phyloP scores from a whole-genome alignment of 768 basidiomycete species.

The Phlebiopsis flavidoalba region DNA sequence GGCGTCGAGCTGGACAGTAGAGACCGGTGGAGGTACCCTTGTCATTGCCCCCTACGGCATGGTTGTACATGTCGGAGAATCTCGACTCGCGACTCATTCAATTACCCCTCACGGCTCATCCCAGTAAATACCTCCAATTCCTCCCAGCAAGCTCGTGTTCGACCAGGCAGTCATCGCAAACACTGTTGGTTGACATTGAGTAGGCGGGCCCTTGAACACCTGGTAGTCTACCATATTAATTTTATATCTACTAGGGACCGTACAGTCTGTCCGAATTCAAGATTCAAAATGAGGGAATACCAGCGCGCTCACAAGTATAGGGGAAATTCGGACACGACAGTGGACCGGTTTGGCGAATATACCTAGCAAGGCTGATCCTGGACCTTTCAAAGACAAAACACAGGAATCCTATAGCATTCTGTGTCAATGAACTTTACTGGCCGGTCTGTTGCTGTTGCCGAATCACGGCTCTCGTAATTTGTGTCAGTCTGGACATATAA shows the following conservation, averaged over 20 bases:
- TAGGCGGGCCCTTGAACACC: neutral
- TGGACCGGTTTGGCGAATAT: slow-evolving; percentile 12
- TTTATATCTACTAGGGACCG: neutral
- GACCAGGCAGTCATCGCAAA: slow-evolving; percentile 46
- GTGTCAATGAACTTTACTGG: slow-evolving; percentile 40
- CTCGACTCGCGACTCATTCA: slow-evolving; percentile 44
- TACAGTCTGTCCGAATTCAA: neutral
- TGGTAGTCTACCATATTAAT: neutral
- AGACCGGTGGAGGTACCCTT: slow-evolving; percentile 1
- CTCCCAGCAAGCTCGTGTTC: slow-evolving; percentile 41
- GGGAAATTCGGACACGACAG: slow-evolving; percentile 48
- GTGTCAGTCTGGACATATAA: slow-evolving; percentile 22
- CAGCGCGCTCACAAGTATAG: slow-evolving; percentile 35
- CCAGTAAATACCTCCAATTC: slow-evolving; percentile 4
- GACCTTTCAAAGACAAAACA: slow-evolving; percentile 24
- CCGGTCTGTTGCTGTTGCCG: slow-evolving; percentile 18
- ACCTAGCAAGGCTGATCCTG: slow-evolving; percentile 15
- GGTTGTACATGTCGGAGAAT: slow-evolving; percentile 41
- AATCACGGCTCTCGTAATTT: slow-evolving; percentile 16
- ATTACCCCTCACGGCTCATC: slow-evolving; percentile 45
- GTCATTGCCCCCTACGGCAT: slow-evolving; percentile 20
- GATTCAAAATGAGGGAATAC: slow-evolving; percentile 34
- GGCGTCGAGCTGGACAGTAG: slow-evolving; percentile 45
- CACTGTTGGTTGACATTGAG: slow-evolving; percentile 14
- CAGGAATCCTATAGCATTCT: slow-evolving; percentile 37